Percentiles rank a stretch among this genome's conserved stretches.
Conservation (phyloP, 805 yeast genomes). For the Wickerhamiella azymoides region DNA sequence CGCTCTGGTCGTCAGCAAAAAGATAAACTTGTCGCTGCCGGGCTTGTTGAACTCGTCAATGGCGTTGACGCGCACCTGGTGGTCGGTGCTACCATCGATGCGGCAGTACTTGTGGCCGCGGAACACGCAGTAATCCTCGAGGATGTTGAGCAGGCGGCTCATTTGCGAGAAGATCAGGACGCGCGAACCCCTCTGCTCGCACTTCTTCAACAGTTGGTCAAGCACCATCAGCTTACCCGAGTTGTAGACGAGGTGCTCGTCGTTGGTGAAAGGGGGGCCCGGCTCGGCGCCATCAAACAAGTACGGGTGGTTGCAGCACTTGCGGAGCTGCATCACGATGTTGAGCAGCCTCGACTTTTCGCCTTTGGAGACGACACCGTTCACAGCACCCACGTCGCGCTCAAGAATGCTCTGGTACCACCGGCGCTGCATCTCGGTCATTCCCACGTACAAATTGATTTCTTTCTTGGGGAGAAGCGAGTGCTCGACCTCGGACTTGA, state of each 20-base stretch:
- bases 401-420: constrained; percentile 86
- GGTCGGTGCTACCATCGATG: constrained; percentile 87
- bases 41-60: constrained; percentile 85
- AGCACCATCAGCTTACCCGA: constrained; percentile 83
- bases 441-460: constrained; percentile 76
- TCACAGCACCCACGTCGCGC: constrained; percentile 90
- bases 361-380: constrained; percentile 87
- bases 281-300: constrained; percentile 98
- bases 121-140: constrained; percentile 83
- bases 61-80: constrained; percentile 82
- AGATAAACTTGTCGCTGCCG: constrained; percentile 67
- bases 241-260: constrained; percentile 82
- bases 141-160: constrained; percentile 77
- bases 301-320: constrained; percentile 96
- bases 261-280: constrained; percentile 94
- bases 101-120: constrained; percentile 79
- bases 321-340: constrained; percentile 91
- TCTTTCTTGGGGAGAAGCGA: constrained; percentile 84
- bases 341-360: constrained; percentile 85
- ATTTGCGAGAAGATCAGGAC: constrained; percentile 87
- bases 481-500: constrained; percentile 86
- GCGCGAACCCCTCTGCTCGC: constrained; percentile 67
- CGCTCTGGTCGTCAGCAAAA: constrained; percentile 83
- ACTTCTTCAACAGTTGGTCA: constrained; percentile 64
- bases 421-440: constrained; percentile 87